phyloP scores from a whole-genome alignment of 176 grass and related monocot species.

The Juncus inflexus region DNA sequence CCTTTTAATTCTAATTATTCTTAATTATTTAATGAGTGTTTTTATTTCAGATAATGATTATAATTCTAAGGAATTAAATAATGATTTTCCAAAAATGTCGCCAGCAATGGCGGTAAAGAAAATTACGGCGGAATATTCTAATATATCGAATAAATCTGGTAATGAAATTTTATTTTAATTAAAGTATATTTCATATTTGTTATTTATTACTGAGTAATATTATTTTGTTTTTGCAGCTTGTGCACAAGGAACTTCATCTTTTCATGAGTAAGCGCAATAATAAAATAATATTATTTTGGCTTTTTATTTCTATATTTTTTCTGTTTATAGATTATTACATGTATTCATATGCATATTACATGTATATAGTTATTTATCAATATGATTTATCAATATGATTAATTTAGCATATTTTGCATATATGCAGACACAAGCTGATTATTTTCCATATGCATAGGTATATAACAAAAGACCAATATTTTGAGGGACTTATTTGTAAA shows the following conservation, averaged over 20 bases:
- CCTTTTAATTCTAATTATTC: too few species aligned
- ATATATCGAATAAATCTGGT: slow-evolving; percentile 21
- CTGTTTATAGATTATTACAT: slow-evolving; percentile 1
- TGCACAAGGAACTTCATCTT: slow-evolving; percentile 4
- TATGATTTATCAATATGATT: too few species aligned
- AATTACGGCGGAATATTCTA: slow-evolving; percentile 14
- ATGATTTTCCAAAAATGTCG: slow-evolving; percentile 17
- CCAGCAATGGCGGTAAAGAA: slow-evolving; percentile 29
- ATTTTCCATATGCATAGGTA: slow-evolving; percentile 2
- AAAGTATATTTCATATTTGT: not conserved
- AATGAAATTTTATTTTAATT: not conserved
- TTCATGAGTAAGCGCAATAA: slow-evolving; percentile 14
- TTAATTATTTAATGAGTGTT: too few species aligned
- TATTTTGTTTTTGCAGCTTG: slow-evolving; percentile 18
- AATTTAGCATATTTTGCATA: not conserved
- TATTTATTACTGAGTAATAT: slow-evolving; percentile 13
- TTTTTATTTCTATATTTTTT: slow-evolving; percentile 10
- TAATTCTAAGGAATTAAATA: slow-evolving; percentile 3
- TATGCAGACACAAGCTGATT: not conserved
- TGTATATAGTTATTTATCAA: not conserved
- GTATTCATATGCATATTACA: slow-evolving; percentile 5
- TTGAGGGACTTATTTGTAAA: not conserved
- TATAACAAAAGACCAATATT: slow-evolving; percentile 4
- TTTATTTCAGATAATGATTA: not conserved
- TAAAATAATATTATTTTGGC: too few species aligned